These are phyloP conservation scores for Lobulomyces angularis DNA, from an alignment of 192 early-diverging fungal genomes.

Conservation along the genomic window DNA sequence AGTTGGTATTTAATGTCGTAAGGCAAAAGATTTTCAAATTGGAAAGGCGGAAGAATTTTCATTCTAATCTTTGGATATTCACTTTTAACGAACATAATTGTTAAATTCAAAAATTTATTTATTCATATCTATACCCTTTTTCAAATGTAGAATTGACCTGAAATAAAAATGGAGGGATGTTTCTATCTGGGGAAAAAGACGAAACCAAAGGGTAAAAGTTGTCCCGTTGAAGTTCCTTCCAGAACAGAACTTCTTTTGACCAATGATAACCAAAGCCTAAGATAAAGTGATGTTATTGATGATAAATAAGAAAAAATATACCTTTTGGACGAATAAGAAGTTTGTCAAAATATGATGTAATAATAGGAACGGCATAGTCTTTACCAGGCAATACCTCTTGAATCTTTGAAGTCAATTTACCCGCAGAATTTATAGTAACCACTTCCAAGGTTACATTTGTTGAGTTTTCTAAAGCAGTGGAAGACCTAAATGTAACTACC, in stretches of 20 bases:
- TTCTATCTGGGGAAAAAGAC: constrained; percentile 34
- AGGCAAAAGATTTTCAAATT: constrained; percentile 91
- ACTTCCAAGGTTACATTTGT: constrained; percentile 71
- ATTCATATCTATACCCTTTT: constrained; percentile 8
- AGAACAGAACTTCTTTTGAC: constrained; percentile 65
- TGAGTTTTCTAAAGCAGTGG: constrained; percentile 68
- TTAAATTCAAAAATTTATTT: too few species aligned
- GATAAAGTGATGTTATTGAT: too few species aligned
- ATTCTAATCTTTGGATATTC: constrained; percentile 34
- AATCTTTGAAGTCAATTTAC: constrained; percentile 34
- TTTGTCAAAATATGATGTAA: constrained; percentile 64
- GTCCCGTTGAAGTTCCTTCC: constrained; percentile 56
- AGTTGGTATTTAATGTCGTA: constrained; percentile 73
- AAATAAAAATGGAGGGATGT: constrained; percentile 53
- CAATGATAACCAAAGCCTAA: constrained; percentile 78
- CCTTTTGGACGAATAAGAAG: constrained; percentile 72
- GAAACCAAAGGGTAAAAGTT: constrained; percentile 33
- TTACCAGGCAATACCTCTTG: constrained; percentile 60
- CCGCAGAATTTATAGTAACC: constrained; percentile 55
- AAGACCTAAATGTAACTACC: constrained; percentile 79
- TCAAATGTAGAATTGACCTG: constrained; percentile 38
- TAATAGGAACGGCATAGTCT: constrained; percentile 75
- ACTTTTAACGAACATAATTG: background rate
- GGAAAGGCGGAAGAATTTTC: constrained; percentile 49
- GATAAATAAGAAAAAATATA: constrained; percentile 12